Evolutionary conservation across 1,284 basidiomycete genomes (phyloP).

Genomic region (Pseudozyma tsukubaensis): DNA sequence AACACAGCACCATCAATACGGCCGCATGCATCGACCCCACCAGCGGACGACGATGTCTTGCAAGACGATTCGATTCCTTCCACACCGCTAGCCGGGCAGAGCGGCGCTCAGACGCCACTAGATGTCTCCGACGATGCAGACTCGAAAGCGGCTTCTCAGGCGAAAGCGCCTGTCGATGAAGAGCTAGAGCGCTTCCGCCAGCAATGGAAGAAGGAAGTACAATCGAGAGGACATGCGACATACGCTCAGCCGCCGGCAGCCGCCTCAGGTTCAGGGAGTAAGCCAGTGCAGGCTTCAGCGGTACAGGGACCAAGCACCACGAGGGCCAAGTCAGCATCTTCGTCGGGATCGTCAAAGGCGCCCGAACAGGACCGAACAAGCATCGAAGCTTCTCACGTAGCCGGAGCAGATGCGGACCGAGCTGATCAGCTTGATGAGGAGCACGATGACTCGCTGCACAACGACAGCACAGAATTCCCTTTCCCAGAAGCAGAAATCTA

Average conservation of each 20-base stretch:
- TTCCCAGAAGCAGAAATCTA: slow-evolving; percentile 50
- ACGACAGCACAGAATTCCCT: slow-evolving; percentile 6
- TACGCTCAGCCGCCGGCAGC: slow-evolving; percentile 19
- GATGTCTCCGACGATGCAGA: slow-evolving; percentile 8
- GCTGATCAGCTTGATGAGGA: slow-evolving; percentile 1
- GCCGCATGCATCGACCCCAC: neutral
- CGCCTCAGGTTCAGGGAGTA: neutral
- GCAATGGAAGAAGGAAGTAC: slow-evolving; percentile 54
- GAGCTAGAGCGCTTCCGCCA: slow-evolving; percentile 52
- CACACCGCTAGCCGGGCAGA: slow-evolving; percentile 22
- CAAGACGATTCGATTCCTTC: slow-evolving; percentile 20
- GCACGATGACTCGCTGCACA: slow-evolving; percentile 1
- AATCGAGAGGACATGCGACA: slow-evolving; percentile 21
- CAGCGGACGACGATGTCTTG: neutral
- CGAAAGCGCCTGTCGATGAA: slow-evolving; percentile 20
- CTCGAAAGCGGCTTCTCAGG: neutral
- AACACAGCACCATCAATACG: slow-evolving; percentile 27
- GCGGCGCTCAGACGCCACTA: slow-evolving; percentile 28
- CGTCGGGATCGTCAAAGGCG: neutral
- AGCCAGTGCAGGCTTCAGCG: neutral
- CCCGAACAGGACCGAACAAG: neutral
- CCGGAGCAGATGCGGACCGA: neutral
- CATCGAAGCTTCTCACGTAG: neutral
- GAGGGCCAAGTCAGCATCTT: neutral
- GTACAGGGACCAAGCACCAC: neutral